These are phyloP conservation scores for Sporothrix mexicana DNA, from an alignment of 2,329 filamentous ascomycete species.

Conservation along the genomic window DNA sequence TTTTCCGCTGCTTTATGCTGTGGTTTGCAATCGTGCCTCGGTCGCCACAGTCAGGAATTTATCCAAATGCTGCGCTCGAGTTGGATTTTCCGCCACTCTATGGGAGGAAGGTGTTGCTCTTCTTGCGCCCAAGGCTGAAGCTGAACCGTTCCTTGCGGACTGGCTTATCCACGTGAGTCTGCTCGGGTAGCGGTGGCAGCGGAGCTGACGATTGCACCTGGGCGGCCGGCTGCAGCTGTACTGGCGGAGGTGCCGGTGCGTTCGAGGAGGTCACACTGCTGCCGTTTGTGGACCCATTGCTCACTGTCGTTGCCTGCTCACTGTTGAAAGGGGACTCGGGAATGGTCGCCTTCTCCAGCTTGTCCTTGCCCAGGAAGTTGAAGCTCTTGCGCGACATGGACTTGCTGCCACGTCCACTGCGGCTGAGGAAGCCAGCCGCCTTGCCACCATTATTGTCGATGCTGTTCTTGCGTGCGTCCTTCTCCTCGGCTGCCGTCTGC, in stretches of 20 bases:
- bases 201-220: conserved; percentile 16
- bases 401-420: conserved; percentile 75
- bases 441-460: conserved; percentile 31
- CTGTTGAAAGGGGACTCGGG: conserved; percentile 28
- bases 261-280: conserved; percentile 32
- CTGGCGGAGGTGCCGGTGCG: conserved; percentile 11
- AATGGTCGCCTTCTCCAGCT: conserved; percentile 40
- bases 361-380: conserved; percentile 64
- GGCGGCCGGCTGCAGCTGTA: background rate
- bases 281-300: conserved; percentile 41
- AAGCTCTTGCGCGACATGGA: conserved; percentile 80
- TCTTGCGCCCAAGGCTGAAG: conserved; percentile 72
- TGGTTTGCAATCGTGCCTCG: background rate
- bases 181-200: conserved; percentile 1
- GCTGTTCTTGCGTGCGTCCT: conserved; percentile 53
- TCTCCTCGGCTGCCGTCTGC: conserved; percentile 62
- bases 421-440: conserved; percentile 59
- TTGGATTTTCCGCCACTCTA: background rate
- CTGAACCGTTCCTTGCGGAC: conserved; percentile 67
- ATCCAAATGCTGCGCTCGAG: background rate
- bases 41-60: background rate
- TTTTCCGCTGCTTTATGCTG: conserved; percentile 1
- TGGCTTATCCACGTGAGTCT: conserved; percentile 47
- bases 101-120: conserved; percentile 55
- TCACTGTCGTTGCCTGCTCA: conserved; percentile 31